phyloP scores from a whole-genome alignment of 139 green algal genomes.

The Nannochloris sp. region DNA sequence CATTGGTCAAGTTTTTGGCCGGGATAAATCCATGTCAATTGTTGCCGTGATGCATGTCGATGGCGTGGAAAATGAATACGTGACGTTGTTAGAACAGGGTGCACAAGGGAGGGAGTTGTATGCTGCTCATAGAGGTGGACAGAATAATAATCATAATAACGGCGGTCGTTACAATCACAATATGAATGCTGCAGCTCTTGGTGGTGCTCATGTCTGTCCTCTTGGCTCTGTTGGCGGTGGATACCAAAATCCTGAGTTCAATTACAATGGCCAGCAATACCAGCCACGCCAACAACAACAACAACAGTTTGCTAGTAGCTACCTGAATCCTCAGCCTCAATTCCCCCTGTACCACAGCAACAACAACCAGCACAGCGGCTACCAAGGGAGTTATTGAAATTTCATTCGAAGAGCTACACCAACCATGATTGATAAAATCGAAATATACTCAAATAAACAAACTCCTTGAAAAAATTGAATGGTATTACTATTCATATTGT shows the following conservation, averaged over 20 bases:
- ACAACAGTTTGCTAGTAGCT: no score
- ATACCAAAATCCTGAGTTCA: neutral
- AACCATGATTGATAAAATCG: no score
- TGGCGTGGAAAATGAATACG: conserved; percentile 37
- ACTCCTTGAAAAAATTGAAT: neutral
- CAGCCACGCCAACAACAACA: no score
- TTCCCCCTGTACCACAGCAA: no score
- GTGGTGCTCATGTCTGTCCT: neutral
- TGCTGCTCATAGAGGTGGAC: neutral
- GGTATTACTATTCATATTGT: neutral
- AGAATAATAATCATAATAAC: neutral
- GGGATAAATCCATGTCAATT: conserved; percentile 67
- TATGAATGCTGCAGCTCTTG: no score
- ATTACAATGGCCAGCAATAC: no score
- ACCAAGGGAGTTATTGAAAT: no score
- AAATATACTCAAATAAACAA: no score
- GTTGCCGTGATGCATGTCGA: conserved; percentile 60
- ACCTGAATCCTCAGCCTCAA: no score
- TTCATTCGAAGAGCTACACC: no score
- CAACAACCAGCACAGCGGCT: no score
- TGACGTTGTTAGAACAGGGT: conserved; percentile 30
- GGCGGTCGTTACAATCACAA: no score
- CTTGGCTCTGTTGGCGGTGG: neutral
- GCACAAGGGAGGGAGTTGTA: conserved; percentile 15
- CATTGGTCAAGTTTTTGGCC: conserved; percentile 72